Evolutionary conservation across 2,329 filamentous ascomycete species (phyloP).

Genomic region (Sporothrix luriei): DNA sequence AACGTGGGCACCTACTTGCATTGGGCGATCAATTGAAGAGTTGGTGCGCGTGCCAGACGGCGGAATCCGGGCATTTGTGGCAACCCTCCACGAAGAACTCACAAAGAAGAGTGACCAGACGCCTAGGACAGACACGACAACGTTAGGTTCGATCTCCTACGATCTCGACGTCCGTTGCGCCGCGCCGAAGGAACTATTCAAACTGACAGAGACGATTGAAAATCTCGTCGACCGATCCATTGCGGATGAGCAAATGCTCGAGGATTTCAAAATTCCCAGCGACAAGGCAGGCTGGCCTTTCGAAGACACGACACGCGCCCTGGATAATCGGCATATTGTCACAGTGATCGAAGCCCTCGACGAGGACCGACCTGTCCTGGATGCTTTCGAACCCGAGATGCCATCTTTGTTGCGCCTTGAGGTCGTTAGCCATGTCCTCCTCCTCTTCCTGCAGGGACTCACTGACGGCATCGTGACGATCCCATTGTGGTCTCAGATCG

Average conservation of each 20-base stretch:
- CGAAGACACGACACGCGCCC: conserved; percentile 36
- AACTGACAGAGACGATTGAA: conserved; percentile 78
- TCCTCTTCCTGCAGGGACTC: conserved; percentile 74
- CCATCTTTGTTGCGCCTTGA: conserved; percentile 72
- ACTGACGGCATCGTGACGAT: conserved; percentile 77
- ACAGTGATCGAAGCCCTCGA: conserved; percentile 70
- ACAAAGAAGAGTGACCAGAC: conserved; percentile 41
- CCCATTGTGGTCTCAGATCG: conserved; percentile 70
- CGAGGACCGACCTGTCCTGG: conserved; percentile 62
- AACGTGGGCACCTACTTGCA: conserved; percentile 77
- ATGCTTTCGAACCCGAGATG: conserved; percentile 64
- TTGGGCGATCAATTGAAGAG: conserved; percentile 85
- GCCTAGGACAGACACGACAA: not conserved
- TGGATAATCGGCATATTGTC: conserved; percentile 25
- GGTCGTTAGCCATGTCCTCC: conserved; percentile 68
- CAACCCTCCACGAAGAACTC: conserved; percentile 36
- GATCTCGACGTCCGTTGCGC: conserved; percentile 69
- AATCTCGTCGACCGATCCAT: conserved; percentile 58
- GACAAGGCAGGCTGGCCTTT: conserved; percentile 64
- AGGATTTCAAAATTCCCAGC: conserved; percentile 54
- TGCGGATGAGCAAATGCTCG: conserved; percentile 65
- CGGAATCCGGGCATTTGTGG: conserved; percentile 64
- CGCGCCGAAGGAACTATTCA: conserved; percentile 85
- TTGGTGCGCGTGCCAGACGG: conserved; percentile 83
- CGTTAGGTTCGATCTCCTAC: conserved; percentile 54